phyloP scores from a whole-genome alignment of 2,329 filamentous ascomycete species.

The Zymoseptoria tritici region DNA sequence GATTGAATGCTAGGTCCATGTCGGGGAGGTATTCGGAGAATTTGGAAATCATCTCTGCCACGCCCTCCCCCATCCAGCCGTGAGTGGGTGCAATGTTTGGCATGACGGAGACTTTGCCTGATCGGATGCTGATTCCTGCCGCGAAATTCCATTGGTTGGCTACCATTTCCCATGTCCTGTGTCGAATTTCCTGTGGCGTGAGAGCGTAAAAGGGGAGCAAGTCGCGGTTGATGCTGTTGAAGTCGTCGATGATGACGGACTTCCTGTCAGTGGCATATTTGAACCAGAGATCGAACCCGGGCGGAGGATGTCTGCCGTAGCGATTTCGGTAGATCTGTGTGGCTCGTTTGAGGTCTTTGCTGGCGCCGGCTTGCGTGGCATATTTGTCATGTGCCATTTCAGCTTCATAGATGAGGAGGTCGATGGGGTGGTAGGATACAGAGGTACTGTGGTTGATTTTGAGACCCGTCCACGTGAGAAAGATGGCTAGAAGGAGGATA shows the following conservation, averaged over 20 bases:
- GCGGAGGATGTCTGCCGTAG: conserved; percentile 50
- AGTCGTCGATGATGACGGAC: conserved; percentile 52
- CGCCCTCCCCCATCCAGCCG: conserved; percentile 51
- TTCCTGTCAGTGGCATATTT: conserved; percentile 46
- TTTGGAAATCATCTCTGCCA: conserved; percentile 46
- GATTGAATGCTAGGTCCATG: conserved; percentile 57
- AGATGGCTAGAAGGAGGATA: conserved; percentile 34
- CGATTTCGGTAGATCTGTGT: conserved; percentile 45
- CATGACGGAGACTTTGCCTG: conserved; percentile 44
- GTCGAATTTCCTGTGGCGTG: conserved; percentile 43
- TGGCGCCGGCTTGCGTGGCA: conserved; percentile 40
- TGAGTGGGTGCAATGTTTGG: conserved; percentile 45
- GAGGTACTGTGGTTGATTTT: conserved; percentile 35
- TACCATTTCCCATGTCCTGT: conserved; percentile 46
- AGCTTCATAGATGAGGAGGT: conserved; percentile 46
- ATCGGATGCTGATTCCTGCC: conserved; percentile 49
- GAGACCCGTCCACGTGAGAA: conserved; percentile 37
- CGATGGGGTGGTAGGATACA: conserved; percentile 47
- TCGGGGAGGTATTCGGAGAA: conserved; percentile 51
- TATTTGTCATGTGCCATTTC: conserved; percentile 44
- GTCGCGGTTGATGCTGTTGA: conserved; percentile 52
- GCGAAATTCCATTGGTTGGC: conserved; percentile 49
- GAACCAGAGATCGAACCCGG: conserved; percentile 55
- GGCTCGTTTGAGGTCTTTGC: conserved; percentile 43
- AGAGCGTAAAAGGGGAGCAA: conserved; percentile 50